Conservation (phyloP, 495 filamentous ascomycete genomes). For the Lasiosphaeriaceae sp. region DNA sequence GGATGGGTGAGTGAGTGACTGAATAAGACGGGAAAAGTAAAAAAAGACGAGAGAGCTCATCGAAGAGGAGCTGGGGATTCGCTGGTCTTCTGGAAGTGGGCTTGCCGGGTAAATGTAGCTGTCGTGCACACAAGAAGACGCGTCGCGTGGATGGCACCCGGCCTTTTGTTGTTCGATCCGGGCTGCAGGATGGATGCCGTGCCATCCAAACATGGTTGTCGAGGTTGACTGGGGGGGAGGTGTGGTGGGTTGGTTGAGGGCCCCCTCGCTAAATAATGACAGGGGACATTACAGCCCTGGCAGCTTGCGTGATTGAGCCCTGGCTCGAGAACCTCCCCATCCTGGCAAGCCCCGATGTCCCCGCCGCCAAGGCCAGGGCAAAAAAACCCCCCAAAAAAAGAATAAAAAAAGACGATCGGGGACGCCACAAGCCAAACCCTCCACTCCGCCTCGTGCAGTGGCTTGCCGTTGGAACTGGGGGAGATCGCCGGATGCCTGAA, state of each 20-base stretch:
- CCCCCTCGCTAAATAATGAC: background rate
- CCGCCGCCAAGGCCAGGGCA: background rate
- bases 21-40: background rate
- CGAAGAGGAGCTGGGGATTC: conserved; percentile 9
- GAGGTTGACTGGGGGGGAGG: conserved; percentile 5
- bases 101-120: conserved; percentile 23
- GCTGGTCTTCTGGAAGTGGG: conserved; percentile 10
- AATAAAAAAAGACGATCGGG: background rate
- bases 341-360: background rate
- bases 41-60: background rate
- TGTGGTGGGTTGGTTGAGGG: background rate
- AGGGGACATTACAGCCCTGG: background rate
- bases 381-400: background rate
- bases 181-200: conserved; percentile 16
- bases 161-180: conserved; percentile 19
- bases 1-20: background rate
- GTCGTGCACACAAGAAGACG: conserved; percentile 11
- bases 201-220: conserved; percentile 8
- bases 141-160: conserved; percentile 19
- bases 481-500: too few species aligned
- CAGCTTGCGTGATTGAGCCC: background rate
- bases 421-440: background rate
- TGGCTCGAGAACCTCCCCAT: background rate
- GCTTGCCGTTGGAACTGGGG: too few species aligned
- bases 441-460: background rate